These are phyloP conservation scores for Aureobasidium sp. DNA, from an alignment of 2,329 filamentous ascomycete genomes.

Conservation along the genomic window DNA sequence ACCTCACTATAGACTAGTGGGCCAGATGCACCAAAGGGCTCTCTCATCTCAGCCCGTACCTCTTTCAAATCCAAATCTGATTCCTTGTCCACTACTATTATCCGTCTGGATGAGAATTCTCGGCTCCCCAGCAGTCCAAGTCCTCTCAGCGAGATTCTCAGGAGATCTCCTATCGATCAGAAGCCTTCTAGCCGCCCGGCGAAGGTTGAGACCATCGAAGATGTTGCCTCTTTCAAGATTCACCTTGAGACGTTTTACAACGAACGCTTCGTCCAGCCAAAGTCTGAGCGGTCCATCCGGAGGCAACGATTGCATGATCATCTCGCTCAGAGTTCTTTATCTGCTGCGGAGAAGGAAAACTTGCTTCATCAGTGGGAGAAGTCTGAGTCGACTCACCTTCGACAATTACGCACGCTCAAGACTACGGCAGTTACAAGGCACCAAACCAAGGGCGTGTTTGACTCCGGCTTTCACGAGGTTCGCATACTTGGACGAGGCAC, in stretches of 20 bases:
- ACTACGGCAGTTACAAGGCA: conserved; percentile 48
- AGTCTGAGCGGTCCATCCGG: conserved; percentile 55
- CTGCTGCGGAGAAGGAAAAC: conserved; percentile 48
- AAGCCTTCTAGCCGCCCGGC: conserved; percentile 20
- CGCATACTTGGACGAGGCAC: conserved; percentile 86
- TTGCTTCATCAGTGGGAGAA: conserved; percentile 54
- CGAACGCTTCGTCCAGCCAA: conserved; percentile 49
- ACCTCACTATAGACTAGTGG: conserved; percentile 27
- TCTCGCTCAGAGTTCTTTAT: conserved; percentile 52
- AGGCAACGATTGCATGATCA: conserved; percentile 56
- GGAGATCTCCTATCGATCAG: conserved; percentile 27
- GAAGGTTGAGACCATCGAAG: conserved; percentile 60
- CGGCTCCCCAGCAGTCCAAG: conserved; percentile 2
- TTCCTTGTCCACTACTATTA: background rate
- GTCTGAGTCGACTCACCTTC: conserved; percentile 67
- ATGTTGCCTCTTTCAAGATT: conserved; percentile 71
- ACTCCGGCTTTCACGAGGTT: conserved; percentile 69
- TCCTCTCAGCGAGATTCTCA: conserved; percentile 27
- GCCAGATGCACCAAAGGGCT: background rate
- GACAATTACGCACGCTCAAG: conserved; percentile 65
- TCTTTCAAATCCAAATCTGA: background rate
- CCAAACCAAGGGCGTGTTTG: conserved; percentile 44
- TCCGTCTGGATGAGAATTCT: background rate
- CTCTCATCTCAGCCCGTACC: background rate
- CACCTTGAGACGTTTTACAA: conserved; percentile 83